phyloP scores from a whole-genome alignment of 371 early-diverging fungal species.

The Mucor racemosus region DNA sequence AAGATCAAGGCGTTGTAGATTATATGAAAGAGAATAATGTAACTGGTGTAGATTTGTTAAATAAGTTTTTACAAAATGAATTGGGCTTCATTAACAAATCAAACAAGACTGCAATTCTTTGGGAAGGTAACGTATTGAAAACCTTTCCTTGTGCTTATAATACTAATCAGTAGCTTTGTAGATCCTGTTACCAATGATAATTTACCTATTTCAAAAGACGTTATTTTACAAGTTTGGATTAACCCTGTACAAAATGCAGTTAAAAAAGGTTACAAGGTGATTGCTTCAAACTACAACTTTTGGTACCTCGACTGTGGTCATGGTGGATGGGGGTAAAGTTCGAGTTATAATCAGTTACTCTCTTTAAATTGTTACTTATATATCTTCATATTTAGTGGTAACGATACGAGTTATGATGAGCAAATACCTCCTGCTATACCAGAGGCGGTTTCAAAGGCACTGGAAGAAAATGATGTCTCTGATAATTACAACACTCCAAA shows the following conservation, averaged over 20 bases:
- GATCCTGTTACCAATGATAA: constrained; percentile 47
- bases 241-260: constrained; percentile 51
- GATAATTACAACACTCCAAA: constrained; percentile 40
- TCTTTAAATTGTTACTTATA: background rate
- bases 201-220: constrained; percentile 52
- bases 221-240: constrained; percentile 69
- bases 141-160: too few species aligned
- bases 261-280: constrained; percentile 59
- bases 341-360: background rate
- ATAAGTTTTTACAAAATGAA: constrained; percentile 41
- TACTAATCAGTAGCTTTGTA: background rate
- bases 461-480: constrained; percentile 27
- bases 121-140: constrained; percentile 53
- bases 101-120: constrained; percentile 56
- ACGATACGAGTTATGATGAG: constrained; percentile 48
- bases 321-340: constrained; percentile 58
- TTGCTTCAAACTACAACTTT: constrained; percentile 63
- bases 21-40: constrained; percentile 47
- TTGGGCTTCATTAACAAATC: constrained; percentile 33
- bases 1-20: constrained; percentile 40
- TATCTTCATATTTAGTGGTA: constrained; percentile 21
- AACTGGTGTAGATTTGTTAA: constrained; percentile 41
- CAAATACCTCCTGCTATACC: constrained; percentile 41
- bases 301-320: constrained; percentile 78
- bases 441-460: constrained; percentile 17